Percentiles rank a stretch among this genome's conserved stretches.
phyloP scores from a whole-genome alignment of 1,284 basidiomycete species.

The Ganoderma meredithae region DNA sequence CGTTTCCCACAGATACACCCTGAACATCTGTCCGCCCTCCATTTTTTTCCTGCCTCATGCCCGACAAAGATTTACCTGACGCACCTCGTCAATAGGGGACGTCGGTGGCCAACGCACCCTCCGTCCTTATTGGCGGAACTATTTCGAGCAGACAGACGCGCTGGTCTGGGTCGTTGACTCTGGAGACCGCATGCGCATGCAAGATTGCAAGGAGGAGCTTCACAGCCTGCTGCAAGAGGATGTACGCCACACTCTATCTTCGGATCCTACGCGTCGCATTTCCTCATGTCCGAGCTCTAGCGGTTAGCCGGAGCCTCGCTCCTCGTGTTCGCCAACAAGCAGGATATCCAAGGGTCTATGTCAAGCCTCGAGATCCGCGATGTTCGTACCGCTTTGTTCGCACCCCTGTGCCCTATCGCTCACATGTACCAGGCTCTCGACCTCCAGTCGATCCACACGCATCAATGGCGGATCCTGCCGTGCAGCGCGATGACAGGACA shows the following conservation, averaged over 20 bases:
- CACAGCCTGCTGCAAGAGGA: conserved; percentile 90
- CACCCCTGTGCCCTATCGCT: conserved; percentile 2
- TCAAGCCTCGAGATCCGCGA: conserved; percentile 82
- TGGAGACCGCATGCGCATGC: conserved; percentile 87
- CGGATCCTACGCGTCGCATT: not conserved
- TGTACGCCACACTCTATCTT: conserved; percentile 57
- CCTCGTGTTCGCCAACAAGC: conserved; percentile 99
- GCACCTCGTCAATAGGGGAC: conserved; percentile 74
- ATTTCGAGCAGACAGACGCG: conserved; percentile 98
- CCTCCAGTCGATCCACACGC: conserved; percentile 80
- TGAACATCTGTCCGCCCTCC: conserved; percentile 85
- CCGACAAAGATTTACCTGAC: conserved; percentile 18
- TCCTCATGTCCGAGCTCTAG: conserved; percentile 49
- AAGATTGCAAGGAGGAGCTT: conserved; percentile 90
- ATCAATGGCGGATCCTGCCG: conserved; percentile 90
- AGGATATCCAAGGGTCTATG: conserved; percentile 92
- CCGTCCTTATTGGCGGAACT: conserved; percentile 98
- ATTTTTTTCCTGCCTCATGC: not conserved
- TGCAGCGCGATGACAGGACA: conserved; percentile 93
- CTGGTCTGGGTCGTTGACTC: conserved; percentile 99
- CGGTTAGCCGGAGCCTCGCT: conserved; percentile 93
- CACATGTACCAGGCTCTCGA: conserved; percentile 68
- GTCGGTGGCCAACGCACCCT: conserved; percentile 97
- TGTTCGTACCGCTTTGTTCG: conserved; percentile 54
- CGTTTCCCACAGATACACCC: conserved; percentile 70